Evolutionary conservation across 2,329 filamentous ascomycete genomes (phyloP), one percentile per base, ranked within the genome.

Genomic region (Corynespora cassiicola): DNA sequence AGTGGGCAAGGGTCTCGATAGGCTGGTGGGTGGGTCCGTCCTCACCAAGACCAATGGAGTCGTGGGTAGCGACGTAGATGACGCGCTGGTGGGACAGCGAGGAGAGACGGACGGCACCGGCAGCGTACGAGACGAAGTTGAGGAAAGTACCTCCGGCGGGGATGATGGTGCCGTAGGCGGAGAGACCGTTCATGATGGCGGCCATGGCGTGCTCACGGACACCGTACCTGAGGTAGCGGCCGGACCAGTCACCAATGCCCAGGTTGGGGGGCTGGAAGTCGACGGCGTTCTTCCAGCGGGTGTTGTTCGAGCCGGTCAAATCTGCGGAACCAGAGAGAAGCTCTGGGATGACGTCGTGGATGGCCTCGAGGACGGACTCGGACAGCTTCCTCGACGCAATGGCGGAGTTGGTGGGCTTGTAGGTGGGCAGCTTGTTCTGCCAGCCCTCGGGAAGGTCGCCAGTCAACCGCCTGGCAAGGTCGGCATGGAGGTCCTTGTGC

Each of bases 1-100:
- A 97, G 78, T 97, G 94, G 45, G 91, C 87, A 51, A 97, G 85
- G 28, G 90, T 96, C 85, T 99, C 94, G 61, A 99, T 96, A 72
- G 94, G 94, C 82, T 99, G 94, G 78, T 99, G 94, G 41, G 94
- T 99, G 58, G 94, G 92, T 51, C 94, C 94, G 68, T 99, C 94
- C 79, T 99, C 94, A 75, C 94, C 94, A 58, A 97, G 89, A 80
- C 94, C 94, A 63, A 99, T 99, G 54, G 92, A 96, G 82, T 97
- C 92, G 82, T 97, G 92, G 59, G 92, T 97, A 65, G 94, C 92
- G 61, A 97, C 82, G 86, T 94, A 95, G 79, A 99, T 91, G 69
- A 84, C 80, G 63, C 92, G 92, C 71, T 91, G 81, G 73, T 88
- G 91, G 30, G 91, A 95, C 58, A 99, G 83, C 25, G 94, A 85